Base-by-base conservation (phyloP, 2,329 filamentous ascomycete genomes). In the Trichoderma harzianum region DNA sequence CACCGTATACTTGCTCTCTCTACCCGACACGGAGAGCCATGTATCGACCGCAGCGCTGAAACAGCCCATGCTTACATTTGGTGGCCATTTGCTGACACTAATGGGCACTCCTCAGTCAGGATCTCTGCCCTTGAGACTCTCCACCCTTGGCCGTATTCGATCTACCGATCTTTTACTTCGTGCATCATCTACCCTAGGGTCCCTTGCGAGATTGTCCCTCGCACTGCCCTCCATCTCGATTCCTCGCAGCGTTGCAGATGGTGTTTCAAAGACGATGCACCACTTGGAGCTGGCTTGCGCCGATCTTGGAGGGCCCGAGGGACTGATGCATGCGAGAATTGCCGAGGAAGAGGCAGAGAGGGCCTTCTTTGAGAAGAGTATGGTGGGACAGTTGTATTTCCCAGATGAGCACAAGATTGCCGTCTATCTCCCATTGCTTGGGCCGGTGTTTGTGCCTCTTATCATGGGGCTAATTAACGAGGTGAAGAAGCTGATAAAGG, bases 301-400 rank as follows among this genome's bases (percentile, higher is more conserved):
- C 28, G 89, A 89, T 68, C 85, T 98, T 2, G 89, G 89, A 43
- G 85, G 84, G 0, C 83, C 84, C 0, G 87, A 90, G 32, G 95
- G 94, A 0, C 84, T 99, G 51, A 88, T 91, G 74, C 91, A 95
- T 79, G 95, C 95, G 0, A 89, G 93, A 11, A 89, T 94, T 61
- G 96, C 96, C 7, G 95, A 98, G 81, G 88, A 89, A 3, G 94
- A 97, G 79, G 95, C 94, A 0, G 96, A 99, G 80, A 90, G 92
- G 73, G 95, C 95, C 0, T 99, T 99, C 82, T 99, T 99, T 76
- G 96, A 99, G 82, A 97, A 97, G 83, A 97, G 93, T 78, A 99
- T 99, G 96, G 96, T 99, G 14, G 96, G 95, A 0, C 96, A 98
- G 83, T 91, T 98, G 2, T 99, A 98, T 81, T 99, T 99, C 81